A percentile compares a stretch with the other conserved stretches of the same genome.
phyloP scores from a whole-genome alignment of 352 stramenopile genomes.

The Chrysophaeum taylorii region DNA sequence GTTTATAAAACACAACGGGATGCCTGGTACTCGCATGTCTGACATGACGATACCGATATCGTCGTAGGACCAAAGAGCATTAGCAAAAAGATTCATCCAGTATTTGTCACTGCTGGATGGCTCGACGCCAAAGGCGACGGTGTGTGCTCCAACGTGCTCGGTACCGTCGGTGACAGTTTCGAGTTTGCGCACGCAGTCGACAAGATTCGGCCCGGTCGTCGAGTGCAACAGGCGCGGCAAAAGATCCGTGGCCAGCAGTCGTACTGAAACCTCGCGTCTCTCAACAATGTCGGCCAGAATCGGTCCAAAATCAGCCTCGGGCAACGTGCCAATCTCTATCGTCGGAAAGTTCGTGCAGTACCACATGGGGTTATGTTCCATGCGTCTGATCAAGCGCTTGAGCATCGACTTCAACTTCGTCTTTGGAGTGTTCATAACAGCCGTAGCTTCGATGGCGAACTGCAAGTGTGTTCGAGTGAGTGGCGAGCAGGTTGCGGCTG shows the following conservation, averaged over 20 bases:
- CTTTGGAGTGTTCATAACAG: not conserved
- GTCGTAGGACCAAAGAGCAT: not conserved
- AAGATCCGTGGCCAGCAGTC: not conserved
- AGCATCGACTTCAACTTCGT: not conserved
- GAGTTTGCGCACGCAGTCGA: not conserved
- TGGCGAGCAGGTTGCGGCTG: not conserved
- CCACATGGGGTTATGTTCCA: constrained; percentile 6
- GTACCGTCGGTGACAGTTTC: too few species aligned
- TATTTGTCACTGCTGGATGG: not conserved
- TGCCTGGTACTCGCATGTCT: constrained; percentile 23
- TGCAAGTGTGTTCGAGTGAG: not conserved
- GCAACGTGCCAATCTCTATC: too few species aligned
- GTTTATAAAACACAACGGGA: constrained; percentile 24
- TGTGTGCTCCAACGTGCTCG: too few species aligned
- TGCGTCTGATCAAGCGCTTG: not conserved
- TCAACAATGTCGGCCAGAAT: too few species aligned
- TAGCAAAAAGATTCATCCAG: not conserved
- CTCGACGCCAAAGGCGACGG: not conserved
- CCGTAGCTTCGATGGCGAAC: not conserved
- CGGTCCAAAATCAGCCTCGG: too few species aligned
- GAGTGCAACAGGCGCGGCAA: not conserved
- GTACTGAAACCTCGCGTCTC: too few species aligned
- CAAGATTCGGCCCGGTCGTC: not conserved
- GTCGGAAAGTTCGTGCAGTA: constrained; percentile 32
- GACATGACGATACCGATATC: not conserved